Evolutionary conservation across 2,329 filamentous ascomycete genomes (phyloP), one percentile per base, ranked within the genome.

Genomic region (Pseudopithomyces maydicus): DNA sequence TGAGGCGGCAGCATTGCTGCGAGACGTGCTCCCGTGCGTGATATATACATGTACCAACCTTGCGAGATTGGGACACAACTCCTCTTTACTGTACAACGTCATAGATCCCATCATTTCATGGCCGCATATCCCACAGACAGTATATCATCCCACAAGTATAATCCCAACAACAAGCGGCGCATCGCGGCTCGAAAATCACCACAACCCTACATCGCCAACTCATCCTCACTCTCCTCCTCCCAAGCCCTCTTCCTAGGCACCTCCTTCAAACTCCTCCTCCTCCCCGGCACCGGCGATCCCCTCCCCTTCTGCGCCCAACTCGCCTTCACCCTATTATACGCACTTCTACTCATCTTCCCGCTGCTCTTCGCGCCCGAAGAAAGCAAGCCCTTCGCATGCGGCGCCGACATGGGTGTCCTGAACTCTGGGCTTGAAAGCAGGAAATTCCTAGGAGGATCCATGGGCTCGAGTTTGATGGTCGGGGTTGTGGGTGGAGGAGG

Each of bases 191-290:
- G 32, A 7, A 33, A 33, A 33, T 7, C 14, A 33, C 32, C 42
- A 32, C 23, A 41, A n/a, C n/a, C 41, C 61, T 23, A 63, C 43
- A 53, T 29, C 39, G 62, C 66, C 19, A 74, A 59, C 45, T 73
- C 70, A 68, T 74, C 71, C 32, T 62, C 67, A 53, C 67, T 68
- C 20, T 35, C 33, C n/a, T 23, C 56, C n/a, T 36, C 58, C 61
- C 59, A 55, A 20, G 6, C 22, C 47, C 58, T 55, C 52, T 60
- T 65, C 50, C 46, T 47, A 14, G 38, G 35, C 29, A 41, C 17
- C n/a, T 26, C 41, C 38, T 56, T 47, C 2, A 63, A 57, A 19
- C 51, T 64, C 35, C 29, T 47, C 43, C 55, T 55, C 51, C 59
- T 62, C 39, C 63, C 63, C 20, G 56, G 32, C 3, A 20, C 54